These are phyloP conservation scores for Aspergillus heteromorphus DNA, from an alignment of 495 filamentous ascomycete species.

Conservation along the genomic window DNA sequence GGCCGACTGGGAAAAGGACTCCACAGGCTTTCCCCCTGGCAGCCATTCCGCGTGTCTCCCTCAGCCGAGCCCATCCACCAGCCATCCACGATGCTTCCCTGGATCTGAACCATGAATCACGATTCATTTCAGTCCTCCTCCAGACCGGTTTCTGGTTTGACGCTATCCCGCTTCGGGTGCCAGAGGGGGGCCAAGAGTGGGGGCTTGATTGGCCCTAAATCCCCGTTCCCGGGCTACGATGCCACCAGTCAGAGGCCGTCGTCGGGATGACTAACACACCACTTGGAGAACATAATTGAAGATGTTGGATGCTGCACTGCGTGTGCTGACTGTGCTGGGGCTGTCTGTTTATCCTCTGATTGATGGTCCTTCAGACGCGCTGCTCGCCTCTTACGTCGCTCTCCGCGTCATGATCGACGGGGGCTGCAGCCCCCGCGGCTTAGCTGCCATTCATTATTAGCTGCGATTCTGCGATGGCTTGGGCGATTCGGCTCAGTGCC, in stretches of 20 bases:
- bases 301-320: neutral
- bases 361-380: neutral
- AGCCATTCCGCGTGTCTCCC: neutral
- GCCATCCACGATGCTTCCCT: neutral
- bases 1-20: neutral
- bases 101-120: neutral
- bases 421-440: neutral
- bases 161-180: neutral
- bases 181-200: neutral
- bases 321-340: too few relatives aligned
- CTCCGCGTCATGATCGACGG: neutral
- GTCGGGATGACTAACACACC: neutral
- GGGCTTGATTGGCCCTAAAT: neutral
- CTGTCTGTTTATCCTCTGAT: too few relatives aligned
- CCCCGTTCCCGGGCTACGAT: neutral
- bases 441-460: neutral
- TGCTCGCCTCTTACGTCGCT: neutral
- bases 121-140: neutral
- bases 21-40: neutral
- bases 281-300: neutral
- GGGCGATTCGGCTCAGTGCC: too few relatives aligned
- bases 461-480: neutral
- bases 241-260: constrained; percentile 3
- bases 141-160: neutral
- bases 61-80: neutral